These are phyloP conservation scores for Neurospora hispaniola DNA, from an alignment of 495 filamentous ascomycete species.

Conservation along the genomic window DNA sequence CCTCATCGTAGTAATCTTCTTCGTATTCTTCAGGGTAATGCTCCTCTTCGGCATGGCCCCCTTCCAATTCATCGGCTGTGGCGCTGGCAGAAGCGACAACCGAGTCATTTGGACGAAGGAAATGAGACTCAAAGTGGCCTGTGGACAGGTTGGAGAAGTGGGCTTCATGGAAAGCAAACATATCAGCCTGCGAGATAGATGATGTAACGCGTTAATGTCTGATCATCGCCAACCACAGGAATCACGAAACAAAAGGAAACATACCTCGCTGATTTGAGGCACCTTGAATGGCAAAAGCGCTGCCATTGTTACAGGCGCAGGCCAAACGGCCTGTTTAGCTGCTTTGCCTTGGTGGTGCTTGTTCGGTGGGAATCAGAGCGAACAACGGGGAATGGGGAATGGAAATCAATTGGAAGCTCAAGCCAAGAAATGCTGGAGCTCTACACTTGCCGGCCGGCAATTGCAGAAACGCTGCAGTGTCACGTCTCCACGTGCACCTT, in stretches of 20 bases:
- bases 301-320: background rate
- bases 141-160: conserved; percentile 45
- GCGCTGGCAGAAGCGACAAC: background rate
- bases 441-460: background rate
- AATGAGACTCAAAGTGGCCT: conserved; percentile 39
- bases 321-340: background rate
- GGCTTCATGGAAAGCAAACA: conserved; percentile 54
- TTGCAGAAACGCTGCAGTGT: background rate
- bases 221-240: background rate
- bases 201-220: conserved; percentile 11
- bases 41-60: background rate
- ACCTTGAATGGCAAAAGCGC: conserved; percentile 11
- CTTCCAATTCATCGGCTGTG: background rate
- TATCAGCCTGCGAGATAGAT: conserved; percentile 48
- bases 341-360: background rate
- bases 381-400: background rate
- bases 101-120: conserved; percentile 26
- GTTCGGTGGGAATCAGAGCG: background rate
- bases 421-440: background rate
- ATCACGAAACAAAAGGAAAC: conserved; percentile 4
- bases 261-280: conserved; percentile 42
- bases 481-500: background rate
- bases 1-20: conserved; percentile 26
- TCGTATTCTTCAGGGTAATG: conserved; percentile 13
- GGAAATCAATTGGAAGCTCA: background rate